Evolutionary conservation across 1,139 yeast species (phyloP), one percentile per base, ranked within the genome.

Genomic region (Saccharomycopsis phalli): DNA sequence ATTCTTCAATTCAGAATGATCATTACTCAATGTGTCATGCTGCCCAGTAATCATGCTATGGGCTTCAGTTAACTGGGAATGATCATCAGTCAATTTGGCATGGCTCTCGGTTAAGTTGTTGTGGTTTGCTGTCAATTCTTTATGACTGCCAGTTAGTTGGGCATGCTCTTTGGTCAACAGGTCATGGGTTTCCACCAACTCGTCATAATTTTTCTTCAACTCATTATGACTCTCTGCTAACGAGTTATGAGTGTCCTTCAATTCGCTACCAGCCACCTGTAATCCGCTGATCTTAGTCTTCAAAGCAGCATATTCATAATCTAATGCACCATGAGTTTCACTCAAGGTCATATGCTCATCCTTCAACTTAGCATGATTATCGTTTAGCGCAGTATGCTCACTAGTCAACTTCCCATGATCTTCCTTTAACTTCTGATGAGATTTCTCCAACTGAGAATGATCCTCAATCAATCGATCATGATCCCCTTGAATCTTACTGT

Each of bases 121-220:
- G 34, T 39, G 36, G 10, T 38, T 31, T 16, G 10, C 36, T n/a
- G 32, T 13, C 29, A 42, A 36, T 2, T 32, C 21, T n/a, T 22
- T 32, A 28, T 43, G 41, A n/a, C n/a, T n/a, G n/a, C n/a, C n/a
- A n/a, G n/a, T n/a, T n/a, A n/a, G n/a, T n/a, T n/a, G n/a, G n/a
- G n/a, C n/a, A n/a, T n/a, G n/a, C n/a, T n/a, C n/a, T n/a, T 7
- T 30, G 20, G 33, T 30, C 21, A 30, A 30, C 8, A n/a, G 4
- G 4, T 30, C 33, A 4, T 30, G 11, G 5, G 20, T 4, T 4
- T 19, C 11, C 10, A 21, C 23, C 20, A 35, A 34, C n/a, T 14
- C 10, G 17, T 20, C 38, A 25, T 30, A 19, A 13, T 40, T 20
- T 4, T 19, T 25, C 10, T 17, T 13, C 30, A 30, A 26, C 10